Conservation (phyloP, 2,329 filamentous ascomycete genomes). For the Coniosporium tulheliwenetii region DNA sequence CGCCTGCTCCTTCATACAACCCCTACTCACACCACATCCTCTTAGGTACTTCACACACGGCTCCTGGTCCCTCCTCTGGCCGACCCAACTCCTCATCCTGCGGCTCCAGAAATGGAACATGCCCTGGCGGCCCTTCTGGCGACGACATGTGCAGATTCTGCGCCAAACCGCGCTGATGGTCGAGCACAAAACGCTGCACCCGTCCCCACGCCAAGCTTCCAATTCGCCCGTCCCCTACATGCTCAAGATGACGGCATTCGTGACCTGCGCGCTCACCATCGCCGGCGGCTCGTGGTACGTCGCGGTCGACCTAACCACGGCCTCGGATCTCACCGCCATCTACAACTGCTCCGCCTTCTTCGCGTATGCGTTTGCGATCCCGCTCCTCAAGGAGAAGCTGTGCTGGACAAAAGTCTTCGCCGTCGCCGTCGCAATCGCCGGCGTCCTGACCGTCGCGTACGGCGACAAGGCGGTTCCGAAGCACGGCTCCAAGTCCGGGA, state of each 20-base stretch:
- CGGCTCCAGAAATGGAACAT: slow-evolving; percentile 63
- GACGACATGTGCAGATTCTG: slow-evolving; percentile 47
- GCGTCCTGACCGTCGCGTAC: slow-evolving; percentile 90
- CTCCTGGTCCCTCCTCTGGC: slow-evolving; percentile 85
- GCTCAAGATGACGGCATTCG: slow-evolving; percentile 58
- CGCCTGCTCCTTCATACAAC: background rate
- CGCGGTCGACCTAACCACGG: slow-evolving; percentile 82
- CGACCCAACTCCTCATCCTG: slow-evolving; percentile 63
- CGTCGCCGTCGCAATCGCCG: slow-evolving; percentile 72
- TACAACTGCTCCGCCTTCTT: slow-evolving; percentile 99
- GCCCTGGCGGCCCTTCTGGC: slow-evolving; percentile 78
- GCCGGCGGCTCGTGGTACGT: slow-evolving; percentile 93
- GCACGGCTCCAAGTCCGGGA: slow-evolving; percentile 38
- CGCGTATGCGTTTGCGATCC: slow-evolving; percentile 91
- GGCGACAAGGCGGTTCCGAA: slow-evolving; percentile 50
- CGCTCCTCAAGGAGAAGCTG: slow-evolving; percentile 70
- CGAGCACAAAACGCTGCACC: slow-evolving; percentile 57
- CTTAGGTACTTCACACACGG: slow-evolving; percentile 73
- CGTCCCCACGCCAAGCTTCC: slow-evolving; percentile 31
- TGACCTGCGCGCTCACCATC: slow-evolving; percentile 75
- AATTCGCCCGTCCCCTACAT: slow-evolving; percentile 55
- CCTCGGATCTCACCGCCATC: slow-evolving; percentile 88
- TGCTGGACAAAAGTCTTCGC: slow-evolving; percentile 73
- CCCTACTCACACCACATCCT: background rate
- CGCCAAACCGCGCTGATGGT: slow-evolving; percentile 70